These are phyloP conservation scores for Petunia axillaris DNA, from an alignment of 257 asterid genomes.

Conservation along the genomic window DNA sequence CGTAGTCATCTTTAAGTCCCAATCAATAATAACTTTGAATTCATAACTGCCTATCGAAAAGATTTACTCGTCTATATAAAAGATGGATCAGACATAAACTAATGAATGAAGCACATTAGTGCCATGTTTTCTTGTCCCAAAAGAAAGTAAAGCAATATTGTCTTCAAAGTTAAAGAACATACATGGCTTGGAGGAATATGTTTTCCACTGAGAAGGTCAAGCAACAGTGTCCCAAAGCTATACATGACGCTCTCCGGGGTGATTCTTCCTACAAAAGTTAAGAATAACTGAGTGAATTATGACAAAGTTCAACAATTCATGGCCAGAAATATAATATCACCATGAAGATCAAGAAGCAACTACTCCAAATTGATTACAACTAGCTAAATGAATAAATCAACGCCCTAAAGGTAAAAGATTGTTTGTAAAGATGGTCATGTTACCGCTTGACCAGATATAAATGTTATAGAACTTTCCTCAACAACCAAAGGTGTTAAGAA, in stretches of 20 bases:
- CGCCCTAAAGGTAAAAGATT: slow-evolving; percentile 4
- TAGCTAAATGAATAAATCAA: slow-evolving; percentile 14
- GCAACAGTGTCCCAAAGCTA: slow-evolving; percentile 95
- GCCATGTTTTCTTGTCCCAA: slow-evolving; percentile 18
- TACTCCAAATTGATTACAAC: not conserved
- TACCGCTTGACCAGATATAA: not conserved
- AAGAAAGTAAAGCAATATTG: slow-evolving; percentile 20
- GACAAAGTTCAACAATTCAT: not conserved
- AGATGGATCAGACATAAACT: not conserved
- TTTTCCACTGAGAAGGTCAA: slow-evolving; percentile 94
- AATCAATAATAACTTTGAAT: slow-evolving; percentile 6
- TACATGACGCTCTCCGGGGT: slow-evolving; percentile 88
- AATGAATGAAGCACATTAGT: not conserved
- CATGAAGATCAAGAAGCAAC: not conserved
- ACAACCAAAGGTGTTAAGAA: not conserved
- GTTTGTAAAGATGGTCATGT: not conserved
- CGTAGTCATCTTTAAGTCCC: not conserved
- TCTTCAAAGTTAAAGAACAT: slow-evolving; percentile 37
- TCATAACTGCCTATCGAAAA: slow-evolving; percentile 14
- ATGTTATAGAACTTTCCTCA: not conserved
- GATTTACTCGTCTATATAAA: not conserved
- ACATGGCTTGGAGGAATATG: slow-evolving; percentile 98
- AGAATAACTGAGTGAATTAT: slow-evolving; percentile 18
- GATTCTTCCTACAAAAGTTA: slow-evolving; percentile 66
- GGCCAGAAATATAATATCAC: not conserved